Conservation (phyloP, 2,329 filamentous ascomycete genomes). For the Beauveria scarabaeidicola region DNA sequence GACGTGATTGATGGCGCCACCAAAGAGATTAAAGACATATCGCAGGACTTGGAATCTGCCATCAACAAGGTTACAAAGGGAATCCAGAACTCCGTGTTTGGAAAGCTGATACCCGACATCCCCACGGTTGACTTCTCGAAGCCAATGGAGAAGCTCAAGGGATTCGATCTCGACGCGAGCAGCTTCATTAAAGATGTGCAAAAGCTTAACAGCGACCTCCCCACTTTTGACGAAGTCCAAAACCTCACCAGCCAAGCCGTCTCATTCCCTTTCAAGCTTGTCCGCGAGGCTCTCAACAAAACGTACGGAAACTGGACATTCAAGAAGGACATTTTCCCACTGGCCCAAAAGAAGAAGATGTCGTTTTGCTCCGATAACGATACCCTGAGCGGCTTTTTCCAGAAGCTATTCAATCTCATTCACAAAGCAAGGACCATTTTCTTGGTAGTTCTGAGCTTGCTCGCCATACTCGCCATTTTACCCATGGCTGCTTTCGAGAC, state of each 20-base stretch:
- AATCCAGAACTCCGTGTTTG: conserved; percentile 39
- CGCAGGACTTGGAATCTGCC: conserved; percentile 38
- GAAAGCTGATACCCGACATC: conserved; percentile 36
- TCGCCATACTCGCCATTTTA: conserved; percentile 64
- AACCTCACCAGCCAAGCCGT: conserved; percentile 72
- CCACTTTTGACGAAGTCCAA: conserved; percentile 73
- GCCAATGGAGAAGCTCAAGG: conserved; percentile 57
- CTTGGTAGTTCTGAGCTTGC: conserved; percentile 61
- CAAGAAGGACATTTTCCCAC: conserved; percentile 67
- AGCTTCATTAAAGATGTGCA: conserved; percentile 61
- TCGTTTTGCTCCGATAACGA: conserved; percentile 85
- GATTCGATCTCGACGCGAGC: conserved; percentile 58
- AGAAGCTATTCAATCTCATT: conserved; percentile 58
- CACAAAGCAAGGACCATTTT: conserved; percentile 64
- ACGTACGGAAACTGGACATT: conserved; percentile 68
- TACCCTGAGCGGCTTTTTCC: conserved; percentile 76
- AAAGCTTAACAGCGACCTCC: conserved; percentile 69
- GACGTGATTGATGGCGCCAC: conserved; percentile 47
- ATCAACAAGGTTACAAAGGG: conserved; percentile 41
- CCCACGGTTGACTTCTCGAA: conserved; percentile 55
- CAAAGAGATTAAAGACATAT: conserved; percentile 48
- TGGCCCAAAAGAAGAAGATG: conserved; percentile 73
- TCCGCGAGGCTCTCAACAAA: conserved; percentile 64
- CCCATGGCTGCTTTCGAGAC: conserved; percentile 79
- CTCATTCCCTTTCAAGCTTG: conserved; percentile 68